Conservation (phyloP, 2,329 filamentous ascomycete genomes). For the Arthrobotrys conoides region DNA sequence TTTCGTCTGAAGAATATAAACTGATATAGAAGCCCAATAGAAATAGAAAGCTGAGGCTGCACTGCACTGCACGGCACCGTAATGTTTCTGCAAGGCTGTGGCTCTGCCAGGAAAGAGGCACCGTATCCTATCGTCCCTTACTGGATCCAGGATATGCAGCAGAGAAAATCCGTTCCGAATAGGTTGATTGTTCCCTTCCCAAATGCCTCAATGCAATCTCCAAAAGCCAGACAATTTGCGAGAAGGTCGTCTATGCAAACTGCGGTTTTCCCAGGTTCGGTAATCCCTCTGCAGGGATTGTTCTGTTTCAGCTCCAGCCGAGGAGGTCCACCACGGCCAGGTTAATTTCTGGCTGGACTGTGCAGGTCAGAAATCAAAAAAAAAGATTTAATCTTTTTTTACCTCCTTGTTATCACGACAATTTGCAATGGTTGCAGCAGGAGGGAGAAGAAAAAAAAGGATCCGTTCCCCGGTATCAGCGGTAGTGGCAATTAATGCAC, state of each 20-base stretch:
- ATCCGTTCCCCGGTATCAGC: constrained; percentile 45
- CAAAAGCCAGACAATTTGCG: constrained; percentile 60
- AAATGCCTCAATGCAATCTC: constrained; percentile 61
- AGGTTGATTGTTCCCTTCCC: constrained; percentile 54
- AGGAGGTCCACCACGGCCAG: constrained; percentile 42
- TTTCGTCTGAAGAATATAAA: constrained; percentile 40
- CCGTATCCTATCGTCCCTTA: constrained; percentile 34
- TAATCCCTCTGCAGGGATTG: constrained; percentile 58
- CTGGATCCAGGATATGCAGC: constrained; percentile 43
- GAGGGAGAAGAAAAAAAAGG: constrained; percentile 52
- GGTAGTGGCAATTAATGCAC: constrained; percentile 46
- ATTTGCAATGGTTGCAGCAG: constrained; percentile 11
- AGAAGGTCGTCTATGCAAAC: constrained; percentile 53
- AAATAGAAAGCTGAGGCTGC: constrained; percentile 25
- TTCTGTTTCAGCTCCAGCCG: constrained; percentile 59
- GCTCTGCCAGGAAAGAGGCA: constrained; percentile 35
- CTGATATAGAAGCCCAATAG: constrained; percentile 34
- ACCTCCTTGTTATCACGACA: constrained; percentile 50
- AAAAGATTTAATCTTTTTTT: constrained; percentile 32
- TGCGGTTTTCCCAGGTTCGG: constrained; percentile 60
- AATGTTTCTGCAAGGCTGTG: constrained; percentile 26
- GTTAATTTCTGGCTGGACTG: constrained; percentile 50
- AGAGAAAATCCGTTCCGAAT: constrained; percentile 59
- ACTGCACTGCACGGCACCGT: background rate
- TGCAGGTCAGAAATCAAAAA: constrained; percentile 37